A percentile compares a stretch with the other conserved stretches of the same genome.
These are phyloP conservation scores for Teunomyces stri DNA, from an alignment of 805 yeast species.

Conservation along the genomic window DNA sequence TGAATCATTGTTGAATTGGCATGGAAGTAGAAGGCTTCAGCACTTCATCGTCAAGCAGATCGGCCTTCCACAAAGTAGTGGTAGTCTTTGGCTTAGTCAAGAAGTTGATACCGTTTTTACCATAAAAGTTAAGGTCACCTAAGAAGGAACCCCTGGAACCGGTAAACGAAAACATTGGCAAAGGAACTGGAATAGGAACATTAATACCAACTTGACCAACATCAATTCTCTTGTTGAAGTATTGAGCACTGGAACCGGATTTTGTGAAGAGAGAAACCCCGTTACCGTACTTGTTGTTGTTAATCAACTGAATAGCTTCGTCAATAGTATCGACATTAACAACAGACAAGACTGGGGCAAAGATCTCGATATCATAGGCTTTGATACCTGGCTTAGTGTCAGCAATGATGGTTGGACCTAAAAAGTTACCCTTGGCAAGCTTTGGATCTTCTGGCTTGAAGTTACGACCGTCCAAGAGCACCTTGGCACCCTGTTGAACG, in stretches of 20 bases:
- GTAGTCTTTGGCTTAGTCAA: constrained; percentile 75
- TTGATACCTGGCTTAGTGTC: constrained; percentile 66
- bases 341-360: constrained; percentile 71
- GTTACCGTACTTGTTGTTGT: constrained; percentile 60
- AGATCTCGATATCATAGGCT: constrained; percentile 71
- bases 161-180: constrained; percentile 79
- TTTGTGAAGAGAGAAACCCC: constrained; percentile 70
- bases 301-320: constrained; percentile 64
- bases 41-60: constrained; percentile 44
- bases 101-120: constrained; percentile 70
- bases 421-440: constrained; percentile 58
- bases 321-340: constrained; percentile 63
- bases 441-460: constrained; percentile 37
- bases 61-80: constrained; percentile 63
- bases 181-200: constrained; percentile 78
- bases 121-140: constrained; percentile 78
- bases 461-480: constrained; percentile 64
- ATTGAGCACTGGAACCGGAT: constrained; percentile 68
- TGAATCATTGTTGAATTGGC: constrained; percentile 56
- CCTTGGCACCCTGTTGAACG: constrained; percentile 59
- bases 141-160: constrained; percentile 74
- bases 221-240: constrained; percentile 64
- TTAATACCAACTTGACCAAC: constrained; percentile 78
- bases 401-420: constrained; percentile 67
- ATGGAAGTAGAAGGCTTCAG: constrained; percentile 58